Percentiles rank a stretch among this genome's conserved stretches.
Evolutionary conservation across 768 basidiomycete species (phyloP).

Genomic region (Phlegmacium glaucopus): DNA sequence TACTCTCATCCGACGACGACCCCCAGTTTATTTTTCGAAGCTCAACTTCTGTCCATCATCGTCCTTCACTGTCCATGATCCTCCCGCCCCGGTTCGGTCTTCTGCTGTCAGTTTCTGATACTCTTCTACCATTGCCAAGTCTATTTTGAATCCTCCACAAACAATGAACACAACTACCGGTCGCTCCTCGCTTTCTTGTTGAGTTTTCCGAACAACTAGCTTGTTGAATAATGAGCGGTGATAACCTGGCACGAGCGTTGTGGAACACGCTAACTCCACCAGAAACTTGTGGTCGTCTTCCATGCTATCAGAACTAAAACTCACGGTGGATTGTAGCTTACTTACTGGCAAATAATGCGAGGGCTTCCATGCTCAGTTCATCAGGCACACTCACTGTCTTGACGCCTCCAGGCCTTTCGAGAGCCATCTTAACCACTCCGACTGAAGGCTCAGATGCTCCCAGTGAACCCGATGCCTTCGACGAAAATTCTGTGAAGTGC

Average conservation of each 20-base stretch:
- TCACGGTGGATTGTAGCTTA: neutral
- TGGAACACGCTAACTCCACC: constrained; percentile 72
- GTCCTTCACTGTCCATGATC: constrained; percentile 34
- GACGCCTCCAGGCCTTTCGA: constrained; percentile 55
- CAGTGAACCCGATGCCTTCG: constrained; percentile 64
- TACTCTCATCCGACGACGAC: neutral
- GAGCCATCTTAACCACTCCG: constrained; percentile 60
- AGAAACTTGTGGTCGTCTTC: constrained; percentile 74
- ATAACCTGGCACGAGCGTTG: constrained; percentile 67
- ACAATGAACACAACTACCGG: constrained; percentile 59
- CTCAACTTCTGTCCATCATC: constrained; percentile 36
- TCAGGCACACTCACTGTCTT: constrained; percentile 63
- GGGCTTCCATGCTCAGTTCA: constrained; percentile 63
- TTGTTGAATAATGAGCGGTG: constrained; percentile 50
- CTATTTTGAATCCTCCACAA: constrained; percentile 71
- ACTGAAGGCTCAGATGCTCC: constrained; percentile 67
- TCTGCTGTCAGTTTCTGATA: constrained; percentile 40
- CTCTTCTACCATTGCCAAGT: constrained; percentile 46
- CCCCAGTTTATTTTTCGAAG: constrained; percentile 18
- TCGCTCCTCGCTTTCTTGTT: constrained; percentile 20
- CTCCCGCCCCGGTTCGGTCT: constrained; percentile 22
- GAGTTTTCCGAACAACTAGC: constrained; percentile 35
- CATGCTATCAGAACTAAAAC: constrained; percentile 5
- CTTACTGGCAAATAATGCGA: constrained; percentile 56
- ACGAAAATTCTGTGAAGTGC: constrained; percentile 53